Evolutionary conservation across 768 basidiomycete genomes (phyloP), one percentile per base, ranked within the genome.

Genomic region (Macrolepiota dolichaula): DNA sequence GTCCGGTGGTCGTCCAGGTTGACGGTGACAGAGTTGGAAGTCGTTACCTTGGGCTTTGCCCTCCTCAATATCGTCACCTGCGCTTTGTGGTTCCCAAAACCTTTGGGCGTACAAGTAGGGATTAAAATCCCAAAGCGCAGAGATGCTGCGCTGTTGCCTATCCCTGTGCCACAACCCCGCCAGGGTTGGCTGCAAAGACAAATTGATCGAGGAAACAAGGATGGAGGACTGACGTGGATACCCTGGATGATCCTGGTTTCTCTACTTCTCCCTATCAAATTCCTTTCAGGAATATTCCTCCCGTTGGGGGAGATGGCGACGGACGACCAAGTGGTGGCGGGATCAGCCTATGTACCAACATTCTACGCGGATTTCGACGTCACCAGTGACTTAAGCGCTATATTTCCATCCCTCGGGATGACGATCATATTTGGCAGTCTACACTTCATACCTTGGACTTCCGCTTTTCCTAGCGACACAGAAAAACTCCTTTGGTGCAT

Each of bases 51-150:
- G 0, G 62, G 47, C 1, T 63, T 51, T 19, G 56, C 56, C 0
- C 35, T 52, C 1, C 35, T 53, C n/a, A 58, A 63, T 19, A 52
- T 51, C 10, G 25, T 51, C 25, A 54, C 52, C 24, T 63, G 53
- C 27, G 47, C 32, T n/a, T 24, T 63, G 12, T 63, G 62, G 62
- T 63, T 56, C 50, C 29, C 58, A 3, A 63, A 63, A 36, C 62
- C 62, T 12, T 29, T 46, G 22, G 51, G 47, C 32, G 51, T 63
- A 17, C 44, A 44, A n/a, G 25, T 35, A 7, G 42, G 42, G 15
- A 27, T 56, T 9, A 25, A 17, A 2, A 44, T 56, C n/a, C 19
- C 13, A 35, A 56, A 27, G 44, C 46, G 35, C 7, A 4, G 15
- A 11, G 29, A 22, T 15, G 40, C 40, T 27, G 42, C 55, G 3